Percentiles rank a stretch among this genome's conserved stretches.
These are phyloP conservation scores for Podila verticillata DNA, from an alignment of 192 early-diverging fungal species.

Conservation along the genomic window DNA sequence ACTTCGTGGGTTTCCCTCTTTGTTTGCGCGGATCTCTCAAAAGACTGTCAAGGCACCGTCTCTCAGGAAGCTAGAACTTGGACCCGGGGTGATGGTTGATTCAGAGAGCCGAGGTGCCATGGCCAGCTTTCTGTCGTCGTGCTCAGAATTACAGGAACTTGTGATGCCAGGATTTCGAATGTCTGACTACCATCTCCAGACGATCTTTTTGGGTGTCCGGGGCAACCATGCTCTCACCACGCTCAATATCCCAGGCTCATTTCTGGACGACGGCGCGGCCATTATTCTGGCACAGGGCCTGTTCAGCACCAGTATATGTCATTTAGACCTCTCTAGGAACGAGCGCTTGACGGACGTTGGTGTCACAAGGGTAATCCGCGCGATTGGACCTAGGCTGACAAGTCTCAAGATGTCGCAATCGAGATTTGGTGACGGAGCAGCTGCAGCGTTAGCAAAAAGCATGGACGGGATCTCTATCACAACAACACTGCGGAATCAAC, in stretches of 20 bases:
- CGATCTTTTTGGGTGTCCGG: slow-evolving; percentile 24
- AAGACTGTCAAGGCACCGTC: slow-evolving; percentile 25
- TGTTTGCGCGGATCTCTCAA: slow-evolving; percentile 27
- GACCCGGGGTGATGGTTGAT: slow-evolving; percentile 28
- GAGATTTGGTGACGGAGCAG: slow-evolving; percentile 48
- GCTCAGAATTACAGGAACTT: slow-evolving; percentile 28
- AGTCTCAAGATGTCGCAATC: slow-evolving; percentile 47
- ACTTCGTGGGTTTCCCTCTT: slow-evolving; percentile 23
- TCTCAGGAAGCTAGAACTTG: slow-evolving; percentile 24
- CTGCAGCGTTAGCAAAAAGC: slow-evolving; percentile 30
- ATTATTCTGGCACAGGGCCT: slow-evolving; percentile 43
- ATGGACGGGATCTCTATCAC: slow-evolving; percentile 50
- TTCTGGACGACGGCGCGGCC: slow-evolving; percentile 30
- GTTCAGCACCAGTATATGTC: slow-evolving; percentile 31
- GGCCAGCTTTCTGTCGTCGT: slow-evolving; percentile 19
- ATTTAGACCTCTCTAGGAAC: slow-evolving; percentile 43
- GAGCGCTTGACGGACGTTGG: slow-evolving; percentile 25
- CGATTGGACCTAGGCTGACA: slow-evolving; percentile 26
- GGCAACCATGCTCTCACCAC: background rate
- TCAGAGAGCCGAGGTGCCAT: slow-evolving; percentile 9
- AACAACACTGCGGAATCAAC: slow-evolving; percentile 18
- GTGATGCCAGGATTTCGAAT: slow-evolving; percentile 21
- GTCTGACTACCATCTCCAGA: slow-evolving; percentile 22
- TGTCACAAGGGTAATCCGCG: slow-evolving; percentile 36
- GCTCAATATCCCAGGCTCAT: slow-evolving; percentile 28